A percentile compares a stretch with the other conserved stretches of the same genome.
Evolutionary conservation across 306 rosid genomes (phyloP).

Genomic region (Hippophae tibetana): DNA sequence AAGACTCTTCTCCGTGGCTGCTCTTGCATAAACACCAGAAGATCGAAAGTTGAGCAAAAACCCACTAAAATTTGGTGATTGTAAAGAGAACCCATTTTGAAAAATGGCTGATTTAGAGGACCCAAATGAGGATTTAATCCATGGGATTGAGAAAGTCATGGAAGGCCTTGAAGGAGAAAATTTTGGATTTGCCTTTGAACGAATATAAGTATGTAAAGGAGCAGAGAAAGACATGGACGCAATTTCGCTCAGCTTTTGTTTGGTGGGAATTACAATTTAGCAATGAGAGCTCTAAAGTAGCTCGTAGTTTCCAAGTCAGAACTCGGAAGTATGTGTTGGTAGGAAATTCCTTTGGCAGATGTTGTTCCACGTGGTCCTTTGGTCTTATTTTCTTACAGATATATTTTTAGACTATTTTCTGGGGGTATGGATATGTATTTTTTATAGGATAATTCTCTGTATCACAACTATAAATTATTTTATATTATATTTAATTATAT

Average conservation of each 20-base stretch:
- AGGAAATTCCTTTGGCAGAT: slow-evolving; percentile 9
- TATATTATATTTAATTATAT: too few relatives aligned
- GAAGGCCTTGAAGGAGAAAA: slow-evolving; percentile 25
- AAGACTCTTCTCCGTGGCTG: slow-evolving; percentile 66
- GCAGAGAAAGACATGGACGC: slow-evolving; percentile 46
- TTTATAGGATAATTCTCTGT: too few relatives aligned
- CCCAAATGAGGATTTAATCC: slow-evolving; percentile 39
- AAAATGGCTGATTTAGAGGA: slow-evolving; percentile 57
- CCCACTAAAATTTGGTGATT: slow-evolving; percentile 25
- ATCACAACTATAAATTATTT: too few relatives aligned
- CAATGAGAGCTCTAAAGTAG: not conserved
- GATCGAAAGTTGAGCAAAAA: slow-evolving; percentile 28
- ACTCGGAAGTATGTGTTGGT: too few relatives aligned
- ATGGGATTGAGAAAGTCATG: slow-evolving; percentile 28
- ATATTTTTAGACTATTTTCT: too few relatives aligned
- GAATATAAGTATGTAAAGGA: slow-evolving; percentile 23
- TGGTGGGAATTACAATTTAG: not conserved
- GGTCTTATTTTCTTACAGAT: too few relatives aligned
- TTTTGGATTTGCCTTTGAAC: slow-evolving; percentile 17
- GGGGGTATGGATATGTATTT: too few relatives aligned
- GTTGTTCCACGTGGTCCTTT: slow-evolving; percentile 24
- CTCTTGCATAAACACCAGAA: slow-evolving; percentile 55
- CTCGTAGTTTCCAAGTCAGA: not conserved
- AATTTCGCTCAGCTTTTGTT: slow-evolving; percentile 16
- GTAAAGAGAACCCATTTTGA: slow-evolving; percentile 28